Evolutionary conservation across 2,329 filamentous ascomycete species (phyloP), one percentile per base, ranked within the genome.

Genomic region (Hirsutella thompsonii): DNA sequence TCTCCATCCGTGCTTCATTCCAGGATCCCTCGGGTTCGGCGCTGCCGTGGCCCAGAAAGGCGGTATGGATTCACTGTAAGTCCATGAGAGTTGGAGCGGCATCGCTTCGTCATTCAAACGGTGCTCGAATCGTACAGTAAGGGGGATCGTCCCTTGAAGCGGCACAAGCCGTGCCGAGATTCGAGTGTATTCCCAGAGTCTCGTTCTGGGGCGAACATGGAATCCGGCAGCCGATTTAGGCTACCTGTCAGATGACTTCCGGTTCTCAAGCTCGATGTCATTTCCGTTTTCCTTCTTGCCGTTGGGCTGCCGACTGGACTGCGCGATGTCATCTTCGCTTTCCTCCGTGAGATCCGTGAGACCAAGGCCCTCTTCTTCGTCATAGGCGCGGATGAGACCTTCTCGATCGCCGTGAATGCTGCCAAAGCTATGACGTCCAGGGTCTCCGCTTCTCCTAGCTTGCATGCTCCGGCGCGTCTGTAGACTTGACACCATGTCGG

Each of bases 381-480:
- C 90, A 53, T 94, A 95, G 10, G 80, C 82, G 46, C 83, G 82
- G 60, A 96, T 94, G 20, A 96, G 69, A 4, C 85, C 85, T 48
- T 89, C 81, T 41, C 85, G 74, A 51, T 92, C 87, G 30, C 76
- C 75, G 45, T 73, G 71, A 43, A 69, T 76, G 54, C 75, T 76
- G 55, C 78, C 76, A 37, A 76, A 70, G 52, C 78, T 80, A 54
- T 76, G 79, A 41, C 79, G 69, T 43, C 69, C 66, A 13, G 81
- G 76, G 48, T 75, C 71, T 13, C 79, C 74, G 50, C 83, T 92
- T 49, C 92, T 73, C 49, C 90, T 74, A 6, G 83, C 73, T 58
- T 96, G 92, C 87, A 98, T 95, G 56, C 86, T 94, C 48, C 88
- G 76, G 44, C 93, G 79, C 16, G 92, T 96, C 55, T 92, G 85